Evolutionary conservation across 257 asterid species (phyloP), one percentile per base, ranked within the genome.

Genomic region (Solanum verrucosum): DNA sequence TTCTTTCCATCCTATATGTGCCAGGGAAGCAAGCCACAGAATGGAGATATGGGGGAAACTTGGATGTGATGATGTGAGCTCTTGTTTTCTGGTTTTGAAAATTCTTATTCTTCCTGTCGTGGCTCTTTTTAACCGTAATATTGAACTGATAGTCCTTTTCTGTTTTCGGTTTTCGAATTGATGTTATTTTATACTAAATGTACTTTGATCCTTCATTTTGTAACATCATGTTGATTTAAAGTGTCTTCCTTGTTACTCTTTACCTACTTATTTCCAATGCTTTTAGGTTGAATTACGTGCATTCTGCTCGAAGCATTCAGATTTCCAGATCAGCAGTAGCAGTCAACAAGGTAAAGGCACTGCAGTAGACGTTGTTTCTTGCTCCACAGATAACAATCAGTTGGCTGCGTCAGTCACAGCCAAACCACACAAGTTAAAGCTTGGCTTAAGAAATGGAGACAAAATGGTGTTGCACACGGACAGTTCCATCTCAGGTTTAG

Each of bases 41-140:
- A 94, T 97, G 99, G 99, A 97, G 94, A 96, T 97, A 88, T 97
- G 99, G 99, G 99, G 98, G 71, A 96, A 94, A 92, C 93, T 92
- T 89, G 99, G 96, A 92, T 93, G 94, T 91, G 99, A 96, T 88
- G 98, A 97, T 95, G 99, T 97, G 84, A 89, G 94, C 89, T 79
- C 85, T 79, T 27, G 60, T 89, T 84, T 35, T 68, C 56, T 72
- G 21, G 15, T 40, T 83, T 88, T 6, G 44, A 37, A 20, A 72
- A 40, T 71, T 78, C 18, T 71, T 46, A 25, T 56, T 56, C 15
- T 44, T 44, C 40, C 42, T 46, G 67, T 27, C 6, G 12, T 27
- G 67, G 38, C 5, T 79, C 23, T 74, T 42, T 75, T 67, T 20
- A 27, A 21, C 35, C 37, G 40, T 31, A 77, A 38, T 38, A 25